These are phyloP conservation scores for Saccharomyces pastorianus DNA, from an alignment of 1,139 yeast genomes.

Conservation along the genomic window DNA sequence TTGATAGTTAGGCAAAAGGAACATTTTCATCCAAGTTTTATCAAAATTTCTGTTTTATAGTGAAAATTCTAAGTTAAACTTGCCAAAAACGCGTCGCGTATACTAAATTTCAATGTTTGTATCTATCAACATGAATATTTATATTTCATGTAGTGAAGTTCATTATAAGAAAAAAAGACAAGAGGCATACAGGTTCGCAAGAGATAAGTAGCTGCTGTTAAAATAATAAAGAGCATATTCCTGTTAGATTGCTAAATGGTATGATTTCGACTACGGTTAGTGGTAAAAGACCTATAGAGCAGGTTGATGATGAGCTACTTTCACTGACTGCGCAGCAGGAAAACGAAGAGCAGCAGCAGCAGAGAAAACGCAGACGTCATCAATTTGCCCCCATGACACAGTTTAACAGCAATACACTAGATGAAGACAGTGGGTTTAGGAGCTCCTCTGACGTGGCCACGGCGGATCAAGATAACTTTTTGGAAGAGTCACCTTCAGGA, in stretches of 20 bases:
- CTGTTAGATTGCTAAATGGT: not conserved
- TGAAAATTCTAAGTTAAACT: not conserved
- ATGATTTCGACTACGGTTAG: conserved; percentile 1
- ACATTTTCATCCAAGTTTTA: not conserved
- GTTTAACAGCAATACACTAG: conserved; percentile 7
- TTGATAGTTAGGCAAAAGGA: not conserved
- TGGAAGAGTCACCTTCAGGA: conserved; percentile 26
- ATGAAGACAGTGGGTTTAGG: not conserved
- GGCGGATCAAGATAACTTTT: conserved; percentile 1
- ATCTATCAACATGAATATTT: not conserved
- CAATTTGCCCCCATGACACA: conserved; percentile 29
- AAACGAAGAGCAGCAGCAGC: conserved; percentile 6
- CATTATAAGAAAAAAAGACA: not conserved
- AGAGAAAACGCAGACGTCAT: conserved; percentile 15
- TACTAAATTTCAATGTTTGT: not conserved
- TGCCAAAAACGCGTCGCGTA: not conserved
- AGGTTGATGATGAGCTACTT: conserved; percentile 13
- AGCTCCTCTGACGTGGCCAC: not conserved
- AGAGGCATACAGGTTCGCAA: not conserved
- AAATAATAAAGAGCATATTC: not conserved
- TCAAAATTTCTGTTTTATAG: not conserved
- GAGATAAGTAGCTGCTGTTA: not conserved
- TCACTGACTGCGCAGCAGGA: conserved; percentile 11
- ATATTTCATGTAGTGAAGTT: not conserved
- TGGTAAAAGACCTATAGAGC: conserved; percentile 11